These are phyloP conservation scores for Linnemannia hyalina DNA, from an alignment of 192 early-diverging fungal species.

Conservation along the genomic window DNA sequence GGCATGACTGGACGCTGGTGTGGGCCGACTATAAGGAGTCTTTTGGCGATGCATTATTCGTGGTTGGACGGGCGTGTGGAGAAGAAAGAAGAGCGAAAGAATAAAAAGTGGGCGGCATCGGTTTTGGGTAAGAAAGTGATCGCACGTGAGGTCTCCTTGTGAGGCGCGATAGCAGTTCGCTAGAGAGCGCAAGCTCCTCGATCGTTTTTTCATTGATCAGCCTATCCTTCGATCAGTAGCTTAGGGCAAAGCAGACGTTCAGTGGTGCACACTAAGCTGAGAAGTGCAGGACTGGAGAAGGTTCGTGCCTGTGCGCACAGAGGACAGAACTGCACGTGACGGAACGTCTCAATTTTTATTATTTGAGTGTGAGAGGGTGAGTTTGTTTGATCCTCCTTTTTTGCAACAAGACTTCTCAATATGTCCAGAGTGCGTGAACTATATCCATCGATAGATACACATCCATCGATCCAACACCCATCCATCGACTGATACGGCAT, in stretches of 20 bases:
- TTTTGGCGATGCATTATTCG: slow-evolving; percentile 1
- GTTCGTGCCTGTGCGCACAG: too few species aligned
- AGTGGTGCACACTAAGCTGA: too few species aligned
- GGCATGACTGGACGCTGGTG: not conserved
- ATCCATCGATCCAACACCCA: slow-evolving; percentile 31
- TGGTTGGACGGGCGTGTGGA: too few species aligned
- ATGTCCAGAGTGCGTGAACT: slow-evolving; percentile 57
- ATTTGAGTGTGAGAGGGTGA: not conserved
- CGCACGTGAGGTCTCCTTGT: not conserved
- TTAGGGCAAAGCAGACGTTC: too few species aligned
- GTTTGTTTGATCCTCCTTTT: slow-evolving; percentile 34
- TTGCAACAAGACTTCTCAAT: slow-evolving; percentile 48
- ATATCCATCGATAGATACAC: slow-evolving; percentile 4
- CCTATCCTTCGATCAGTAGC: too few species aligned
- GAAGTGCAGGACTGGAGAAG: too few species aligned
- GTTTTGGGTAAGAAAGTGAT: not conserved
- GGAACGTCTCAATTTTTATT: not conserved
- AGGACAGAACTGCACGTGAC: not conserved
- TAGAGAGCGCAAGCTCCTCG: too few species aligned
- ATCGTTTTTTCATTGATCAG: too few species aligned
- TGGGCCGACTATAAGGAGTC: not conserved
- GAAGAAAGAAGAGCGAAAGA: not conserved
- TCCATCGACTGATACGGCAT: slow-evolving; percentile 22
- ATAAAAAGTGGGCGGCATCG: not conserved
- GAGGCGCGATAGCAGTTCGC: too few species aligned